Evolutionary conservation across 2,329 filamentous ascomycete genomes (phyloP), one percentile per base, ranked within the genome.

Genomic region (Emmonsiellopsis sp.): DNA sequence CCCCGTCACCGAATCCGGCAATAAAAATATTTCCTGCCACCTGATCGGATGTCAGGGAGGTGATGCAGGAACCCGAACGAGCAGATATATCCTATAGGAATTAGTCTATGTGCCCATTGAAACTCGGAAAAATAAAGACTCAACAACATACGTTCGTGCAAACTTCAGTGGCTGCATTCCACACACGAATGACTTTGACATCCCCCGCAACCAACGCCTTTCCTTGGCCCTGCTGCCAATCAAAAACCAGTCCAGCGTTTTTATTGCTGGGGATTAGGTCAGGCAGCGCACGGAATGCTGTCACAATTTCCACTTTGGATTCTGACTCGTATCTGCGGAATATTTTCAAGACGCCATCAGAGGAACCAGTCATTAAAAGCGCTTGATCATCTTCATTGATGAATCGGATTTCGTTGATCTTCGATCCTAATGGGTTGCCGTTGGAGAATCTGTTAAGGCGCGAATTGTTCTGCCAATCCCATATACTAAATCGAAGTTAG

Each of bases 361-460:
- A 95, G 6, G 91, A 95, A 1, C 93, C 93, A 0, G 89, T 95
- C 81, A 98, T 89, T 53, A 98, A 74, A 58, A 97, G 82, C 2
- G 92, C 93, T 65, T 94, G 89, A 66, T 98, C 93, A 62, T 98
- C 93, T 70, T 98, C 93, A 61, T 98, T 98, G 74, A 98, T 95
- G 69, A 97, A 96, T 53, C 90, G 88, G 67, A 96, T 84, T 68
- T 97, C 91, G 52, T 90, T 95, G 62, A 98, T 95, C 61, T 85
- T 89, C 31, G 90, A 95, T 2, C 91, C 89, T 34, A 84, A 78
- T 0, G 93, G 93, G 63, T 98, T 98, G 48, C 88, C 91, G 63
- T 97, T 97, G 32, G 88, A 94, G 71, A 98, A 98, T 53, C 86
- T 85, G 65, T 83, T 88, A 58, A 95, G 75, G 36, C 85, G 82